Conservation (phyloP, 164 flowering plant species). For the Piper longum region DNA sequence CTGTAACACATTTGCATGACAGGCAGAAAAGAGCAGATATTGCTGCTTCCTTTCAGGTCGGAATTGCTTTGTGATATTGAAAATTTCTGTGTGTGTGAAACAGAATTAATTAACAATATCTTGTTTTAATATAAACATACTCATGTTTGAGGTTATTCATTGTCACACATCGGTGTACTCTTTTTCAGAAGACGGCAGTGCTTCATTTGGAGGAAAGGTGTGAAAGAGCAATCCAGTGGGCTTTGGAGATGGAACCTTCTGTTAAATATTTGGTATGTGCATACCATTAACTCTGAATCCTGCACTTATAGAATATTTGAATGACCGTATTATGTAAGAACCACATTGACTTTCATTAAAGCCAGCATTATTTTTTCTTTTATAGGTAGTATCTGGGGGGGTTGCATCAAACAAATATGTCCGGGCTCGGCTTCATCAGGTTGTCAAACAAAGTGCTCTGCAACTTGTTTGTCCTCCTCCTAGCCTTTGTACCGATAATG, state of each 20-base stretch:
- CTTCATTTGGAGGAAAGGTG: conserved; percentile 90
- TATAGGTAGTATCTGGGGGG: conserved; percentile 89
- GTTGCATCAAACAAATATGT: conserved; percentile 94
- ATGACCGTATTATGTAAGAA: not conserved
- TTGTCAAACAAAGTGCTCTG: conserved; percentile 43
- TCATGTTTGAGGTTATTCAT: not conserved
- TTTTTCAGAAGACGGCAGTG: conserved; percentile 80
- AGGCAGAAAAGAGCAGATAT: conserved; percentile 72
- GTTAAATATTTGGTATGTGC: conserved; percentile 47
- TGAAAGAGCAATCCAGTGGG: conserved; percentile 92
- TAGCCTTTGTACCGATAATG: conserved; percentile 91
- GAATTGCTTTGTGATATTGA: not conserved
- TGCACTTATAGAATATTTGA: not conserved
- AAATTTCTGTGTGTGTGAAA: not conserved
- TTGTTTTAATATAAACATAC: not conserved
- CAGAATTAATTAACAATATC: too few relatives aligned
- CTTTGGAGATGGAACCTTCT: conserved; percentile 69
- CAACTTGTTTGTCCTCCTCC: conserved; percentile 95
- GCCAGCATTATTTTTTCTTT: not conserved
- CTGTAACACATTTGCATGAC: conserved; percentile 46
- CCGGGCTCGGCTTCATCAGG: conserved; percentile 50
- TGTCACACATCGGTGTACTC: not conserved
- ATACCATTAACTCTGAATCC: not conserved
- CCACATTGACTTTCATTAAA: not conserved
- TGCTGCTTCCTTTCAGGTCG: conserved; percentile 95